phyloP scores from a whole-genome alignment of 2,329 filamentous ascomycete genomes.

The Microcyclospora pomicola region DNA sequence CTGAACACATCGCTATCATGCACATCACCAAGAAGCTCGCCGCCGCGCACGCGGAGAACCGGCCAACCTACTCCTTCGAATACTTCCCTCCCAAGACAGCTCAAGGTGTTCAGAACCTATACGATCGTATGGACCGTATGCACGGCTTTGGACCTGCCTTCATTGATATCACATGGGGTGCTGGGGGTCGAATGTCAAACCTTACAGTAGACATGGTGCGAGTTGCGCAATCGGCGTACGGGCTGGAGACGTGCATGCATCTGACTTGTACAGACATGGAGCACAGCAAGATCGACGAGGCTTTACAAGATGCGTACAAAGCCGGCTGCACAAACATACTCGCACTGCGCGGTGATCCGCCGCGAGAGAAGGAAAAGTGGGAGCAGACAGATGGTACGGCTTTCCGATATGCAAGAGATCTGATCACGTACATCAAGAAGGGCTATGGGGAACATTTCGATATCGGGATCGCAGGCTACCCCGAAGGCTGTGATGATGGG shows the following conservation, averaged over 20 bases:
- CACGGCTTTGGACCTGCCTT: slow-evolving; percentile 86
- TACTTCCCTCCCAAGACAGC: slow-evolving; percentile 98
- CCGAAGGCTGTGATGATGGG: slow-evolving; percentile 90
- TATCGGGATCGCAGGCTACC: slow-evolving; percentile 93
- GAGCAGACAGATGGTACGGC: slow-evolving; percentile 63
- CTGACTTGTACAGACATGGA: slow-evolving; percentile 98
- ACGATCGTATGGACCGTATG: slow-evolving; percentile 99
- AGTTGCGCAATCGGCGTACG: slow-evolving; percentile 87
- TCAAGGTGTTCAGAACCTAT: slow-evolving; percentile 95
- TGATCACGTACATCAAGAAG: slow-evolving; percentile 69
- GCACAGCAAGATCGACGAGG: slow-evolving; percentile 76
- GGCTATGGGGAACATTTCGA: slow-evolving; percentile 84
- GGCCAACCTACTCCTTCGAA: slow-evolving; percentile 94
- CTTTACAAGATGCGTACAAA: slow-evolving; percentile 77
- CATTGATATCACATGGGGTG: slow-evolving; percentile 97
- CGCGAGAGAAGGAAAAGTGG: slow-evolving; percentile 88
- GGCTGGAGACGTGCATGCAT: slow-evolving; percentile 97
- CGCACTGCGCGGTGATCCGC: slow-evolving; percentile 83
- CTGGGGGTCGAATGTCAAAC: slow-evolving; percentile 78
- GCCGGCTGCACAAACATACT: slow-evolving; percentile 96
- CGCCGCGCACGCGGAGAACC: slow-evolving; percentile 62
- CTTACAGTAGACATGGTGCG: slow-evolving; percentile 96
- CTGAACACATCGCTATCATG: slow-evolving; percentile 44
- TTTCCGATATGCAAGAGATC: slow-evolving; percentile 83
- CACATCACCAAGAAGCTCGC: slow-evolving; percentile 88